Evolutionary conservation across 768 basidiomycete species (phyloP).

Genomic region (Panaeolus papilionaceus): DNA sequence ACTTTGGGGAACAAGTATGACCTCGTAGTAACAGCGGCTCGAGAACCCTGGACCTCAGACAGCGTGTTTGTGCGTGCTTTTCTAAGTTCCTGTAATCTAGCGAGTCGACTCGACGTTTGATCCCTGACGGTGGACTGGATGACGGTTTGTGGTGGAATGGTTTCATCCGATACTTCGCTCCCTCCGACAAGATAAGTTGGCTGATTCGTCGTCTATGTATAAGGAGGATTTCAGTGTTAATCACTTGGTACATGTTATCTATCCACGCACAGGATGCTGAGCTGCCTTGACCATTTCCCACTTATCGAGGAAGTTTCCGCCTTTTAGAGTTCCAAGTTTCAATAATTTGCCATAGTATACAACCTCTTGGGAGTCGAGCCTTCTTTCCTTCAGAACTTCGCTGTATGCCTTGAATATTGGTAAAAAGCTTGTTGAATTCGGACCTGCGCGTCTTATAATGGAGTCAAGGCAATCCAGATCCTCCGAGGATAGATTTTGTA

Average conservation of each 20-base stretch:
- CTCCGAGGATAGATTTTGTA: slow-evolving; percentile 53
- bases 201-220: background rate
- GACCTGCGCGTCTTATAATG: slow-evolving; percentile 72
- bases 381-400: slow-evolving; percentile 74
- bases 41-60: background rate
- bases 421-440: slow-evolving; percentile 76
- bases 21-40: background rate
- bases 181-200: background rate
- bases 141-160: background rate
- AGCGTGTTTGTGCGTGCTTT: background rate
- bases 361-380: slow-evolving; percentile 81
- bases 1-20: background rate
- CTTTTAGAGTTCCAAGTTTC: slow-evolving; percentile 83
- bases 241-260: no score
- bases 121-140: background rate
- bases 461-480: slow-evolving; percentile 80
- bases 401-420: slow-evolving; percentile 88
- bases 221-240: background rate
- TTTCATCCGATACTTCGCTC: background rate
- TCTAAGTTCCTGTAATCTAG: background rate
- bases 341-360: slow-evolving; percentile 83
- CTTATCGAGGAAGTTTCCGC: slow-evolving; percentile 80
- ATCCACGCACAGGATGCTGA: background rate
- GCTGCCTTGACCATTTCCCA: slow-evolving; percentile 72
- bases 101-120: background rate